phyloP scores from a whole-genome alignment of 371 early-diverging fungal genomes.

The Syncephalis fuscata region DNA sequence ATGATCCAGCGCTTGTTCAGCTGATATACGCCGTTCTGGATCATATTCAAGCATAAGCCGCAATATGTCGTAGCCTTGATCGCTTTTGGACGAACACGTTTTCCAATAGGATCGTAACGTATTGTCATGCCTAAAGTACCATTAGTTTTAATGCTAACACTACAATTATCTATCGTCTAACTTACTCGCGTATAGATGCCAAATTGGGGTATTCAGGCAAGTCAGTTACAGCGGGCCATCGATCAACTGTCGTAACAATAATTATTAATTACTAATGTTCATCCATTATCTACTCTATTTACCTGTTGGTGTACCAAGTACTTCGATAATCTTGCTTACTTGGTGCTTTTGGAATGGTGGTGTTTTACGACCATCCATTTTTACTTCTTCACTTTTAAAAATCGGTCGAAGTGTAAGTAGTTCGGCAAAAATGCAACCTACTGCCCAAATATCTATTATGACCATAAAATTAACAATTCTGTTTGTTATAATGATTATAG shows the following conservation, averaged over 20 bases:
- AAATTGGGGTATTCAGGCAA: constrained; percentile 53
- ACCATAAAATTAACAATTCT: constrained; percentile 7
- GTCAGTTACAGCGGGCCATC: constrained; percentile 59
- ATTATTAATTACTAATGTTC: background rate
- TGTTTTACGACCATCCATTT: constrained; percentile 72
- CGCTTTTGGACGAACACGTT: constrained; percentile 28
- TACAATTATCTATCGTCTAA: no score
- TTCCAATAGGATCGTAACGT: constrained; percentile 22
- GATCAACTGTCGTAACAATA: constrained; percentile 29
- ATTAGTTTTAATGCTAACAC: no score
- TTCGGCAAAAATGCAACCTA: constrained; percentile 94
- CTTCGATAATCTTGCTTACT: constrained; percentile 74
- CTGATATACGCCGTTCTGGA: constrained; percentile 75
- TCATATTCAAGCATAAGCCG: constrained; percentile 80
- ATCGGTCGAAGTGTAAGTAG: constrained; percentile 72
- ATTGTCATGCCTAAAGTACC: constrained; percentile 30
- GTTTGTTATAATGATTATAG: constrained; percentile 11
- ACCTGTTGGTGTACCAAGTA: constrained; percentile 78
- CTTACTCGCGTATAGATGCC: constrained; percentile 33
- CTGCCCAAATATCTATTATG: constrained; percentile 73
- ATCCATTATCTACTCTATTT: constrained; percentile 10
- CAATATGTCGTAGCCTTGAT: constrained; percentile 55
- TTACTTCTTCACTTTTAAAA: constrained; percentile 90
- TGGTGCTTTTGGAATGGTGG: constrained; percentile 87
- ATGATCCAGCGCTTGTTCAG: constrained; percentile 73